phyloP scores from a whole-genome alignment of 345 rosid genomes.

The Hevea brasiliensis region DNA sequence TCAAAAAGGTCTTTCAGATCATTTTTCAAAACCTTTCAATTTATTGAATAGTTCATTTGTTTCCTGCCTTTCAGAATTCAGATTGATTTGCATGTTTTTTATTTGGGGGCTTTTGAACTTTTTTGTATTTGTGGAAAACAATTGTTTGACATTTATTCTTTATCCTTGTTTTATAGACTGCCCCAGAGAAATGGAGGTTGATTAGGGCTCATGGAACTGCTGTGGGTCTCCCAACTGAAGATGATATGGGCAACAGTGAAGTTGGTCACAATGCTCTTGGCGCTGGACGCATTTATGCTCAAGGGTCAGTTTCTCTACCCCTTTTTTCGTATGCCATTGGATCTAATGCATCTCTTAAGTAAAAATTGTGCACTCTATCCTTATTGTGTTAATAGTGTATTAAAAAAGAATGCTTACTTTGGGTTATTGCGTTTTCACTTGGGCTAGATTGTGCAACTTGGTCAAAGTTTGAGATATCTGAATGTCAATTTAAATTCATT shows the following conservation, averaged over 20 bases:
- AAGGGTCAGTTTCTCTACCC: constrained; percentile 48
- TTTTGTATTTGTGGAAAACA: background rate
- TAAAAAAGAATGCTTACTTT: too few species aligned
- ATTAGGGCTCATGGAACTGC: constrained; percentile 88
- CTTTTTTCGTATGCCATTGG: too few species aligned
- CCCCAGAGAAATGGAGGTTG: constrained; percentile 86
- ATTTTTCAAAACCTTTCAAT: too few species aligned
- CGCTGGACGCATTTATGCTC: constrained; percentile 93
- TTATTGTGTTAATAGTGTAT: too few species aligned
- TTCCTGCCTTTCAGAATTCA: too few species aligned
- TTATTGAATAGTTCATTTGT: too few species aligned
- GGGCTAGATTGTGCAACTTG: background rate
- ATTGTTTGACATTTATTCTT: background rate
- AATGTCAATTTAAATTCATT: background rate
- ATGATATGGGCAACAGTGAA: constrained; percentile 99
- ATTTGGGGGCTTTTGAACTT: background rate
- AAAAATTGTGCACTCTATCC: too few species aligned
- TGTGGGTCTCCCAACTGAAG: constrained; percentile 93
- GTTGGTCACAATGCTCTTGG: constrained; percentile 99
- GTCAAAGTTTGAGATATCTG: background rate
- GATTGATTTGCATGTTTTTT: background rate
- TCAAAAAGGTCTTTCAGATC: constrained; percentile 49
- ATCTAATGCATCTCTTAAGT: too few species aligned
- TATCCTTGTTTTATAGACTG: constrained; percentile 39
- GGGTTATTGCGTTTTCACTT: too few species aligned